Percentiles rank a stretch among this genome's conserved stretches.
Conservation (phyloP, 768 basidiomycete species). For the Xanthoconium stramineum region DNA sequence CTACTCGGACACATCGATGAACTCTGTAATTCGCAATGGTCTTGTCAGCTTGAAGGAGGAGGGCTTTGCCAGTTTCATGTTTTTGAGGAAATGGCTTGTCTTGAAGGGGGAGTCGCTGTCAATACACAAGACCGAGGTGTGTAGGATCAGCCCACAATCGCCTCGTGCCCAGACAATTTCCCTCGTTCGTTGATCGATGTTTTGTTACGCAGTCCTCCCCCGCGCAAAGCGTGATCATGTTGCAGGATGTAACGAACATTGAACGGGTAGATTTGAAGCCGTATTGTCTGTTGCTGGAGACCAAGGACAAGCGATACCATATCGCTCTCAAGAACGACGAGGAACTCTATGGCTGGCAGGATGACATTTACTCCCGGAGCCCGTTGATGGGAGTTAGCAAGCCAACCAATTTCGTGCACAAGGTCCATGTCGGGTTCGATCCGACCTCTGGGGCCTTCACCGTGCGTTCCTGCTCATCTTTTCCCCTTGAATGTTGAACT, state of each 20-base stretch:
- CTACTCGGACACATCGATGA: constrained; percentile 33
- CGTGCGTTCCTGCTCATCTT: constrained; percentile 43
- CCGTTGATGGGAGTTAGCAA: constrained; percentile 91
- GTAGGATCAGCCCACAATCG: constrained; percentile 25
- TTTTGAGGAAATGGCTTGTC: constrained; percentile 87
- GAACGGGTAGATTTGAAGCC: constrained; percentile 93
- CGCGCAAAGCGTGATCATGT: constrained; percentile 56
- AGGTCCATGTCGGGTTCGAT: constrained; percentile 98
- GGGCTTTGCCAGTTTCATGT: constrained; percentile 86
- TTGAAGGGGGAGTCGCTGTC: constrained; percentile 75
- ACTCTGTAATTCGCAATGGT: constrained; percentile 60
- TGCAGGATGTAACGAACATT: constrained; percentile 81
- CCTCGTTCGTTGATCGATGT: constrained; percentile 2
- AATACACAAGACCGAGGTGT: constrained; percentile 90
- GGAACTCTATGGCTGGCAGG: constrained; percentile 98
- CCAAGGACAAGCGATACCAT: constrained; percentile 77
- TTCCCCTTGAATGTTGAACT: neutral
- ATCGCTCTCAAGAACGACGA: constrained; percentile 89
- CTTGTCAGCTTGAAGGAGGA: constrained; percentile 90
- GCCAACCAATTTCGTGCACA: constrained; percentile 97
- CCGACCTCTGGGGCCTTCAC: constrained; percentile 92
- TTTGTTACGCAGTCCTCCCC: constrained; percentile 42
- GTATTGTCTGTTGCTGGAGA: constrained; percentile 86
- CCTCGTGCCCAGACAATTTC: neutral
- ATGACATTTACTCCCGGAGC: constrained; percentile 90